Base-by-base conservation (phyloP, 2,329 filamentous ascomycete genomes). In the Fusarium phyllophilum region DNA sequence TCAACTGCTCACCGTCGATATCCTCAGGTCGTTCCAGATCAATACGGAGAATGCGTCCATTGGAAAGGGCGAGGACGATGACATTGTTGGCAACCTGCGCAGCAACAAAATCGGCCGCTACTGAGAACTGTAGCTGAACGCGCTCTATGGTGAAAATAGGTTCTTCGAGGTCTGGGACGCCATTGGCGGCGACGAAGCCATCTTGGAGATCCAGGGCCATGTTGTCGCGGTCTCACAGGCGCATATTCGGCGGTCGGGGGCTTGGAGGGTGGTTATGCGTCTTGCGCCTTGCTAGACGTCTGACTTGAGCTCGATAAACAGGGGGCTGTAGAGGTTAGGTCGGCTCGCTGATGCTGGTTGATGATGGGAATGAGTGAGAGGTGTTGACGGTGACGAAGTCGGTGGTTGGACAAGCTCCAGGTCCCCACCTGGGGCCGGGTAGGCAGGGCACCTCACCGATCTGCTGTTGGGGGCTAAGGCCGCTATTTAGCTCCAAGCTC, bases 1-100 rank as follows among this genome's bases (percentile, higher is more conserved):
- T 29, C 24, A 26, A 42, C 29, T 59, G 41, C 84, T 73, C 82
- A 94, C 92, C 94, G 84, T 99, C 96, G 79, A 99, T 98, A 82
- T 99, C 96, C 80, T 95, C 94, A 11, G 96, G 93, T 79, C 92
- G 94, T 82, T 98, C 95, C 58, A 98, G 86, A 81, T 98, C 96
- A 82, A 99, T 99, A 69, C 96, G 91, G 68, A 99, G 86, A 73
- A 99, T 96, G 77, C 96, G 92, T 57, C 95, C 94, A 66, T 96
- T 98, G 10, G 95, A 96, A 42, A 99, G 89, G 45, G 96, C 96
- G 58, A 99, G 87, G 29, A 98, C 91, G 65, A 99, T 89, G 70
- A 98, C 95, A 86, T 99, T 98, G 84, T 99, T 98, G 74, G 96
- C 95, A 63, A 98, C 96, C 83, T 98, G 95, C 45, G 95, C 95